phyloP scores from a whole-genome alignment of 2,329 filamentous ascomycete genomes.

The Cercospora zeina region DNA sequence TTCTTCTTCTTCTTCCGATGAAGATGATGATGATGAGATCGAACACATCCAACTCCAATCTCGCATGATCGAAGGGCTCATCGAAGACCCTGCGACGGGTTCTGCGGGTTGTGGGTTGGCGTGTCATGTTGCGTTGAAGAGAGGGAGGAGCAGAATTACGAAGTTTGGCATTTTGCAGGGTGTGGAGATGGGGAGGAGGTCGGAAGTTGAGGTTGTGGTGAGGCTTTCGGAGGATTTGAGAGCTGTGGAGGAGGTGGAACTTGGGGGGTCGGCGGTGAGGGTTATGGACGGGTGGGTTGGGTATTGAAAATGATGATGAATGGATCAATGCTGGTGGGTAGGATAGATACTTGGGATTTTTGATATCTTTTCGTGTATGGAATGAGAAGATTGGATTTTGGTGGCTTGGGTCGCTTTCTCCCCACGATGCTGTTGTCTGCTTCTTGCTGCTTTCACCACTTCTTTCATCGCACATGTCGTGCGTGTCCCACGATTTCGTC shows the following conservation, averaged over 20 bases:
- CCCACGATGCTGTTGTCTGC: too few species aligned
- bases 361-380: too few species aligned
- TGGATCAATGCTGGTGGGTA: too few species aligned
- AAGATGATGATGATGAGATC: slow-evolving; percentile 20
- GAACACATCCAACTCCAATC: slow-evolving; percentile 50
- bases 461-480: too few species aligned
- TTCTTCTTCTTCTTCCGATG: slow-evolving; percentile 16
- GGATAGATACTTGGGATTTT: too few species aligned
- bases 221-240: slow-evolving; percentile 42
- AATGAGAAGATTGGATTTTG: too few species aligned
- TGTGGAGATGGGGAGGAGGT: slow-evolving; percentile 54
- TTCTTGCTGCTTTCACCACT: too few species aligned
- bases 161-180: slow-evolving; percentile 52
- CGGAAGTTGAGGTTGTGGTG: slow-evolving; percentile 52
- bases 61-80: slow-evolving; percentile 58
- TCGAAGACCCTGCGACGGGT: slow-evolving; percentile 55
- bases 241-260: slow-evolving; percentile 45
- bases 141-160: slow-evolving; percentile 32
- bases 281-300: slow-evolving; percentile 44
- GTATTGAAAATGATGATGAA: slow-evolving; percentile 11
- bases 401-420: too few species aligned
- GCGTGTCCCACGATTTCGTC: too few species aligned
- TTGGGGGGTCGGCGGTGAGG: slow-evolving; percentile 48
- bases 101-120: slow-evolving; percentile 52
- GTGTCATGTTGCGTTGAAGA: slow-evolving; percentile 48